These are phyloP conservation scores for Tetrapisispora pingtungensis DNA, from an alignment of 805 yeast genomes.

Conservation along the genomic window DNA sequence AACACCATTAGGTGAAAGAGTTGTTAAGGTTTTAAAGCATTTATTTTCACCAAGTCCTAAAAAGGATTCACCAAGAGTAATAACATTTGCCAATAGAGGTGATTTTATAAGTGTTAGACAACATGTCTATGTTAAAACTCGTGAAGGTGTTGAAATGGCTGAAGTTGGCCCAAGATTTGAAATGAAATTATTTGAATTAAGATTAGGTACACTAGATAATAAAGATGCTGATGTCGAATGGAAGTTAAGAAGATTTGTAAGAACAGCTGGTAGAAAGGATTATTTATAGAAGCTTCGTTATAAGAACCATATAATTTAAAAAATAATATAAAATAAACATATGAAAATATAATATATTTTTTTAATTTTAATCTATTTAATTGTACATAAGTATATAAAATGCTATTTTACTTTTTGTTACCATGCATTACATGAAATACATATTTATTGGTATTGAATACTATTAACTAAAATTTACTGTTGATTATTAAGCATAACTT, in stretches of 20 bases:
- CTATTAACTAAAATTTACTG: not conserved
- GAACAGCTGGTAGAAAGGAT: slow-evolving; percentile 94
- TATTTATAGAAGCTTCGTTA: slow-evolving; percentile 37
- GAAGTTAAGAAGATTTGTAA: slow-evolving; percentile 83
- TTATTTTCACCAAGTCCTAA: slow-evolving; percentile 96
- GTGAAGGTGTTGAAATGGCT: slow-evolving; percentile 81
- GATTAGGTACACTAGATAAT: slow-evolving; percentile 85
- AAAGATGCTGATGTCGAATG: slow-evolving; percentile 98
- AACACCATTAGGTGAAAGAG: slow-evolving; percentile 72
- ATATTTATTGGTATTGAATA: not conserved
- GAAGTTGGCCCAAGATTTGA: slow-evolving; percentile 99
- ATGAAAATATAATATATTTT: not conserved
- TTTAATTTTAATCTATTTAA: too few species aligned
- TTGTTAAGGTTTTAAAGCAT: slow-evolving; percentile 71
- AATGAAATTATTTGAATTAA: slow-evolving; percentile 83
- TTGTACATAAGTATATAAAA: too few species aligned
- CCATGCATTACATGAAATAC: not conserved
- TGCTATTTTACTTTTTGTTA: too few species aligned
- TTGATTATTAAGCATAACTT: not conserved
- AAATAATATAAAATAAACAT: not conserved
- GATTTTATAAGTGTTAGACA: slow-evolving; percentile 93
- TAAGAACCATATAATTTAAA: not conserved
- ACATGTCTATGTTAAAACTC: slow-evolving; percentile 84
- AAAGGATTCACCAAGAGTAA: slow-evolving; percentile 80
- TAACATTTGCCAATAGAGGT: slow-evolving; percentile 80